Evolutionary conservation across 257 asterid genomes (phyloP), one percentile per base, ranked within the genome.

Genomic region (Plectranthus barbatus): DNA sequence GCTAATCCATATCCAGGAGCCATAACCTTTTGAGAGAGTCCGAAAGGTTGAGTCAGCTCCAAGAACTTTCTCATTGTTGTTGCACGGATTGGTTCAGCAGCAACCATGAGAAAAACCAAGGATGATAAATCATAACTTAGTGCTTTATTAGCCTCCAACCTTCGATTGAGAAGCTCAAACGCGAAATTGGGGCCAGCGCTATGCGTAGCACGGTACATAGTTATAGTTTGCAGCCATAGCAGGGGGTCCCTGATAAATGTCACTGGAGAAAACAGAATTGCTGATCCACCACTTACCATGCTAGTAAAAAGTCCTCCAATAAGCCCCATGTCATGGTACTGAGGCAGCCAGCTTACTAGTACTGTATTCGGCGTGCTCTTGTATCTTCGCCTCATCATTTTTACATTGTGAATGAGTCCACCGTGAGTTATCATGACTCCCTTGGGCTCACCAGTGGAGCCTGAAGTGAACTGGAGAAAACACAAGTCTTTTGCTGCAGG

Each of bases 1-100:
- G 95, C 95, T 65, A 86, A 72, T 60, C 95, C 95, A 47, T 86
- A 86, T 33, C 95, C 91, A 7, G 89, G 95, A 12, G 91, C 88
- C 77, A 76, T 79, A 5, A 75, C 83, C 62, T 73, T 76, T 69
- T 73, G 76, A 44, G 86, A 68, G 62, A 85, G 79, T 7, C 87
- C 94, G 37, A 80, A 85, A 40, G 80, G 76, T 49, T 65, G 41
- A 19, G 90, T 73, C 44, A 83, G 51, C 71, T 82, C 82, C 41
- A 85, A 61, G 67, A 85, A 85, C 69, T 71, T 76, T 56, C 76
- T 81, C 69, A 86, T 51, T 47, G 87, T 77, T 8, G 34, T 26
- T 26, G 79, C 74, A 66, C 95, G 71, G 18, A 86, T 61, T 8
- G 95, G 95, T 60, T 86, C 89, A 18, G 89, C 87, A 26, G 89